Percentiles rank a stretch among this genome's conserved stretches.
phyloP scores from a whole-genome alignment of 139 green algal species.

The Nannochloris sp. region DNA sequence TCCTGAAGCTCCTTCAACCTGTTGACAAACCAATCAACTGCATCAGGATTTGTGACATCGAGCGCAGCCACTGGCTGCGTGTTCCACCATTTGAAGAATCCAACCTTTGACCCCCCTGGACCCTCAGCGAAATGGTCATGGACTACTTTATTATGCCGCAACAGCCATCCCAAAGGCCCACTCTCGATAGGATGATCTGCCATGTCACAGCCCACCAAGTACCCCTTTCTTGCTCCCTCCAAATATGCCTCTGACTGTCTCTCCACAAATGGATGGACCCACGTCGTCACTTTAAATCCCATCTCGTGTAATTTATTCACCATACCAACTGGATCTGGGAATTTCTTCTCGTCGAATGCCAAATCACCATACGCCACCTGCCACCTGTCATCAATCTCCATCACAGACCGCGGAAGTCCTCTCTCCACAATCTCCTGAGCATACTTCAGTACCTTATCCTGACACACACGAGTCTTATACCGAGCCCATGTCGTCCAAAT shows the following conservation, averaged over 20 bases:
- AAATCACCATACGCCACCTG: conserved; percentile 35
- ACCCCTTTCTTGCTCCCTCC: conserved; percentile 43
- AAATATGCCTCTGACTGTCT: conserved; percentile 42
- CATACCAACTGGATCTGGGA: conserved; percentile 33
- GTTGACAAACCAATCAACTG: conserved; percentile 49
- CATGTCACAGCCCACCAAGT: conserved; percentile 40
- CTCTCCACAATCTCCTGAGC: conserved; percentile 47
- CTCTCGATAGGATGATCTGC: not conserved
- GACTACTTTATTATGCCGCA: not conserved
- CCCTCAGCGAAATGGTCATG: not conserved
- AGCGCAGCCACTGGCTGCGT: conserved; percentile 38
- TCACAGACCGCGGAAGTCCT: conserved; percentile 20
- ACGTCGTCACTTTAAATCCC: conserved; percentile 60
- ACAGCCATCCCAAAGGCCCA: not conserved
- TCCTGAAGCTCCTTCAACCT: conserved; percentile 38
- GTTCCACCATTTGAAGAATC: conserved; percentile 57
- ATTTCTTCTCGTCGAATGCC: conserved; percentile 51
- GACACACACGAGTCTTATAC: conserved; percentile 40
- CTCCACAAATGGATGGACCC: conserved; percentile 61
- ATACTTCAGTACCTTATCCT: conserved; percentile 47
- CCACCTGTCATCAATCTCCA: conserved; percentile 28
- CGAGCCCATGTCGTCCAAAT: conserved; percentile 65
- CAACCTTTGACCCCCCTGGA: conserved; percentile 4
- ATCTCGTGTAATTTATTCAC: conserved; percentile 46
- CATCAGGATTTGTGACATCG: conserved; percentile 59